Evolutionary conservation across 257 asterid genomes (phyloP), one percentile per base, ranked within the genome.

Genomic region (Ehretia macrophylla): DNA sequence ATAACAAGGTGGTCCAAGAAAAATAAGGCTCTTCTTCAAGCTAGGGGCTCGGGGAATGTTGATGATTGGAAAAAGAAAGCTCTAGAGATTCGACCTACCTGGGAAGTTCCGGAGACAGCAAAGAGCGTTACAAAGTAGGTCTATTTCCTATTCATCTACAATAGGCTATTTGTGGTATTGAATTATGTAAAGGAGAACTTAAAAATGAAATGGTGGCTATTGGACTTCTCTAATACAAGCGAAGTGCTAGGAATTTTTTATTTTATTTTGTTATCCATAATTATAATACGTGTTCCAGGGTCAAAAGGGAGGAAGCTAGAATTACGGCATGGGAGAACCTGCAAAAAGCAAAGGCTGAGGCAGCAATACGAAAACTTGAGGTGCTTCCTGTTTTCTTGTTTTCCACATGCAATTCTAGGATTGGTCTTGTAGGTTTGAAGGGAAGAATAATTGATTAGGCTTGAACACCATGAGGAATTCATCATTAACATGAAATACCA

Each of bases 311-410:
- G 70, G 94, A 83, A 70, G 90, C 85, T 5, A 88, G 77, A 72
- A 83, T 88, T 59, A 59, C 62, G 56, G 94, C 95, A 37, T 88
- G 97, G 97, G 97, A 85, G 79, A 88, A 88, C 66, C 74, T 89
- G 79, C 97, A 89, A 63, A 86, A 82, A 81, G 97, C 94, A 37
- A 86, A 86, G 75, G 94, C 97, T 20, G 95, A 89, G 78, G 94
- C 94, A 32, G 86, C 92, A 37, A 65, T 84, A 50, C 82, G 80
- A 11, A 83, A 83, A 68, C 96, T 87, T 4, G 96, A 87, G 96
- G 81, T 87, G 58, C 19, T 75, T 58, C 60, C 59, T 37, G 13
- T 17, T 46, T 37, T 4, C 64, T 14, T 46, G n/a, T 8, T 59
- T 47, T 47, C 51, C 21, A 23, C 11, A n/a, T 55, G 32, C 53